Base-by-base conservation (phyloP, 495 filamentous ascomycete genomes). In the Letharia lupina region DNA sequence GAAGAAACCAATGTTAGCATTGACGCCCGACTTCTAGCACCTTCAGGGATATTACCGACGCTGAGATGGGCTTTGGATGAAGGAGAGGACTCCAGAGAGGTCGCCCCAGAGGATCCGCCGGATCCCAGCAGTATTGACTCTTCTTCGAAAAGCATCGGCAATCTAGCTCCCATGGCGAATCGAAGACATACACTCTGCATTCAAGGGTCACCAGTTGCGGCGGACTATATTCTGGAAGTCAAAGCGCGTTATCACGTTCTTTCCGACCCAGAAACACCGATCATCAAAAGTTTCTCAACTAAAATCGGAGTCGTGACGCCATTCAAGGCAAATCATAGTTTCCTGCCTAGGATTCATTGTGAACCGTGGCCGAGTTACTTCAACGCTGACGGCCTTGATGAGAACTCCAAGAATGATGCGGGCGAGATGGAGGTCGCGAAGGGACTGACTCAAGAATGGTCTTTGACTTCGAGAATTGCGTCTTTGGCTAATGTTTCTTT, bases 311-410 rank as follows among this genome's bases (percentile, higher is more conserved):
- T 97, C 63, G 81, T 89, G 62, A 86, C 84, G 45, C 91, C 94
- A 11, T 96, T 98, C 68, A 91, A 96, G 76, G 89, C 91, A 11
- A 91, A 86, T 69, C 96, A 92, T 70, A 89, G 93, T 62, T 88
- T 96, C 69, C 78, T 84, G 3, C 91, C 94, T 18, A 83, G 86
- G 5, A 74, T 96, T 8, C 86, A 96, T 76, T 78, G 83, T 2
- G 85, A 87, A 61, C 81, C 83, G 12, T 98, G 93, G 93, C 93
- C 95, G 11, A 89, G 86, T 69, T 88, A 91, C 72, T 97, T 98
- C 72, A 79, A 83, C 8, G 71, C 78, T 54, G 65, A 75, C 42
- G 71, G 75, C 8, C 70, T 78, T 10, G 80, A 83, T 47, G 68
- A 78, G 58, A 67, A 75, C 18, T 18, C 70, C 3, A 65, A 68